Conservation (phyloP, 192 early-diverging fungal genomes). For the Coemansia nantahalensis region DNA sequence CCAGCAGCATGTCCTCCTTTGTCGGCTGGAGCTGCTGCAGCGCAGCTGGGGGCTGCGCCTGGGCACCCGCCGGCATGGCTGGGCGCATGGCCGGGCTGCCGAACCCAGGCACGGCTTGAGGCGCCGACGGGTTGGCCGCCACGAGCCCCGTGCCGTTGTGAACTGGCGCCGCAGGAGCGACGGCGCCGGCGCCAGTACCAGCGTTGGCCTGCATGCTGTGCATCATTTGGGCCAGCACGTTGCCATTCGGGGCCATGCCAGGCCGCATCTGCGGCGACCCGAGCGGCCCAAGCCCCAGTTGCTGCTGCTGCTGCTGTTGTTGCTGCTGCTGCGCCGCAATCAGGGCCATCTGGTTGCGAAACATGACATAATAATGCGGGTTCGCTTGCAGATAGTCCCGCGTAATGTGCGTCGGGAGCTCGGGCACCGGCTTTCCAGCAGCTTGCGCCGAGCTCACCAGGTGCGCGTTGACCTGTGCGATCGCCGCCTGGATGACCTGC, state of each 20-base stretch:
- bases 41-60: background rate
- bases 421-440: conserved; percentile 9
- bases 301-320: conserved; percentile 15
- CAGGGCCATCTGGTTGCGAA: conserved; percentile 17
- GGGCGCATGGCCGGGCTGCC: conserved; percentile 19
- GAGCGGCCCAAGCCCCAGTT: conserved; percentile 12
- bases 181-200: background rate
- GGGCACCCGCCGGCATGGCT: background rate
- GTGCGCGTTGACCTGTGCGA: conserved; percentile 19
- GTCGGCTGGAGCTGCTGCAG: conserved; percentile 27
- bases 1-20: conserved; percentile 25
- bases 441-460: conserved; percentile 13
- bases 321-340: conserved; percentile 4
- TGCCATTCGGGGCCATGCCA: conserved; percentile 15
- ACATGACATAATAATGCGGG: conserved; percentile 24
- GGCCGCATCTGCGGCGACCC: conserved; percentile 40
- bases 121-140: background rate
- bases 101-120: conserved; percentile 4
- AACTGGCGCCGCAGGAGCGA: background rate
- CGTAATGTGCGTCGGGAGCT: conserved; percentile 31
- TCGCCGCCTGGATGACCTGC: conserved; percentile 4
- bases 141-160: background rate
- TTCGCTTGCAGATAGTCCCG: conserved; percentile 44
- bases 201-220: conserved; percentile 12
- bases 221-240: conserved; percentile 18